Percentiles rank a stretch among this genome's conserved stretches.
These are phyloP conservation scores for Lachnellula subtilissima DNA, from an alignment of 2,329 filamentous ascomycete species.

Conservation along the genomic window DNA sequence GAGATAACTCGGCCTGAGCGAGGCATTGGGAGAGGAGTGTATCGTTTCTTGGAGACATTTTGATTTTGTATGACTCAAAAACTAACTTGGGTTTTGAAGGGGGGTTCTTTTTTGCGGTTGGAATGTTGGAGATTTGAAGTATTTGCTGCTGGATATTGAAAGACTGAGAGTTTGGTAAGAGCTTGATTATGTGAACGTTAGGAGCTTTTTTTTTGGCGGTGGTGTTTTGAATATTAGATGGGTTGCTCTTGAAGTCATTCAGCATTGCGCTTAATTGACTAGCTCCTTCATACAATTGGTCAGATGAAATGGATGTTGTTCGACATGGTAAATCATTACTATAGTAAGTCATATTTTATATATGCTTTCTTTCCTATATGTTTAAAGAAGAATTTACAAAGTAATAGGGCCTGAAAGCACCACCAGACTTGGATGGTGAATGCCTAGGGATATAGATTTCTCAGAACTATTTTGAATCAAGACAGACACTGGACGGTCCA, in stretches of 20 bases:
- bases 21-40: constrained; percentile 47
- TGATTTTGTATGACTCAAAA: constrained; percentile 1
- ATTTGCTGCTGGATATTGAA: neutral
- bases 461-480: neutral
- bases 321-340: neutral
- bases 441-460: neutral
- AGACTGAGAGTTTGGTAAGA: neutral
- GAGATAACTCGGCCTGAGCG: constrained; percentile 45
- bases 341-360: neutral
- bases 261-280: no score
- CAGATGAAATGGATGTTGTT: no score
- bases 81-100: neutral
- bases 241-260: no score
- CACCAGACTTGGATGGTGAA: no score
- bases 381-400: no score
- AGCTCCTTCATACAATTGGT: no score
- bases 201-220: neutral
- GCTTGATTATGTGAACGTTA: neutral
- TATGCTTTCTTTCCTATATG: no score
- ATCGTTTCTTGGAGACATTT: constrained; percentile 35
- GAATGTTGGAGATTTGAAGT: neutral
- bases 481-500: neutral
- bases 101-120: neutral
- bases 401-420: no score
- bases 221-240: neutral